A percentile compares a stretch with the other conserved stretches of the same genome.
Conservation (phyloP, 1,139 yeast species). For the Sugiyamaella japonica region DNA sequence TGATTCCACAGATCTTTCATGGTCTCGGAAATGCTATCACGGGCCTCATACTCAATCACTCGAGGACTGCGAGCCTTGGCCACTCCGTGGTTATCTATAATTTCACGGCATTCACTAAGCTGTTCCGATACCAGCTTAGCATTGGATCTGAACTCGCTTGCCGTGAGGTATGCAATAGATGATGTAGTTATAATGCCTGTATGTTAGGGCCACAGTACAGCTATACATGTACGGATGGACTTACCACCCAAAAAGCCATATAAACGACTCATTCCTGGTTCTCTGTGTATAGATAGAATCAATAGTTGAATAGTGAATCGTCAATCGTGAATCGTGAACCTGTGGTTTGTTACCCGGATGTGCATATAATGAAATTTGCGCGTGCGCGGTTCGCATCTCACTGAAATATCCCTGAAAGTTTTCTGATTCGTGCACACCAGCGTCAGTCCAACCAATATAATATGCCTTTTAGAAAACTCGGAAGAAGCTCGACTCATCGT, state of each 20-base stretch:
- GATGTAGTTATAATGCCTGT: constrained; percentile 65
- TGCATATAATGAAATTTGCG: background rate
- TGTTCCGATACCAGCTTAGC: constrained; percentile 50
- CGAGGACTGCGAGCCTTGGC: constrained; percentile 33
- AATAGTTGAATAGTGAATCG: no score
- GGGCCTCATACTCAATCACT: constrained; percentile 45
- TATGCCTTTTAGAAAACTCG: constrained; percentile 32
- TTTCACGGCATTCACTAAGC: constrained; percentile 50
- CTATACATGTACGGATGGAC: constrained; percentile 19
- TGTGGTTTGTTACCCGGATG: constrained; percentile 4
- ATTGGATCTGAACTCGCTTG: constrained; percentile 55
- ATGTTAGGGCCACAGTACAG: background rate
- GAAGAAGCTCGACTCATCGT: constrained; percentile 51
- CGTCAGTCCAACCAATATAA: constrained; percentile 22
- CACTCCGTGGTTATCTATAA: constrained; percentile 46
- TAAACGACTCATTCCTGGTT: constrained; percentile 51
- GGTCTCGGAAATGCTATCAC: constrained; percentile 57
- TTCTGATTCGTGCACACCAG: background rate
- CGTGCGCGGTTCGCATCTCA: constrained; percentile 2
- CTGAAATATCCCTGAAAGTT: background rate
- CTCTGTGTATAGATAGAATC: background rate
- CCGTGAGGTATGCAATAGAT: constrained; percentile 64
- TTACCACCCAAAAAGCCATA: constrained; percentile 65
- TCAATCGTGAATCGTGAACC: background rate
- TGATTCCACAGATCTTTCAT: constrained; percentile 81